A percentile compares a stretch with the other conserved stretches of the same genome.
These are phyloP conservation scores for Candida oleophila DNA, from an alignment of 805 yeast genomes.

Conservation along the genomic window DNA sequence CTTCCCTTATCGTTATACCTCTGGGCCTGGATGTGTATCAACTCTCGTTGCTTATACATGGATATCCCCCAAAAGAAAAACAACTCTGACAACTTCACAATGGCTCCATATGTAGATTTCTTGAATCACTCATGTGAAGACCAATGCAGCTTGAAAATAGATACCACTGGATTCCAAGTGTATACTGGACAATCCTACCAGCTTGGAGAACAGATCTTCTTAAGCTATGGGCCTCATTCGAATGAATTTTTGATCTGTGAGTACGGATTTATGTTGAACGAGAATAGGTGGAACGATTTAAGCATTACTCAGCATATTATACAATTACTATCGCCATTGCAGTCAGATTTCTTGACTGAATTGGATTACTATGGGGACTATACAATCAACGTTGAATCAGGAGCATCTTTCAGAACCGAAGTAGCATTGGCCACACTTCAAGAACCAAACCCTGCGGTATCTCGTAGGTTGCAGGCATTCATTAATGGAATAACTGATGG, in stretches of 20 bases:
- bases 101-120: slow-evolving; percentile 91
- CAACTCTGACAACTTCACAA: slow-evolving; percentile 67
- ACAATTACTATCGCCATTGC: slow-evolving; percentile 32
- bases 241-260: slow-evolving; percentile 81
- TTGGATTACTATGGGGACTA: slow-evolving; percentile 72
- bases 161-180: slow-evolving; percentile 53
- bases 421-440: slow-evolving; percentile 68
- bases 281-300: slow-evolving; percentile 67
- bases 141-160: slow-evolving; percentile 52
- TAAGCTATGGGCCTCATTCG: slow-evolving; percentile 87
- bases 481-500: slow-evolving; percentile 53
- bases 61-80: slow-evolving; percentile 54
- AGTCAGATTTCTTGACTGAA: slow-evolving; percentile 46
- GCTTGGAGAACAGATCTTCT: slow-evolving; percentile 55
- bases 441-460: slow-evolving; percentile 26
- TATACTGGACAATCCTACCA: slow-evolving; percentile 26
- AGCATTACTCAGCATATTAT: slow-evolving; percentile 55
- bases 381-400: slow-evolving; percentile 51
- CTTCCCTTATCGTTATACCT: slow-evolving; percentile 35
- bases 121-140: slow-evolving; percentile 66
- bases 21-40: slow-evolving; percentile 84
- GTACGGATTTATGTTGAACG: slow-evolving; percentile 71
- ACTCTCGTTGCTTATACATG: slow-evolving; percentile 88
- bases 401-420: slow-evolving; percentile 68
- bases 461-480: slow-evolving; percentile 34